phyloP scores from a whole-genome alignment of 2,329 filamentous ascomycete genomes.

The Monosporascus ibericus region DNA sequence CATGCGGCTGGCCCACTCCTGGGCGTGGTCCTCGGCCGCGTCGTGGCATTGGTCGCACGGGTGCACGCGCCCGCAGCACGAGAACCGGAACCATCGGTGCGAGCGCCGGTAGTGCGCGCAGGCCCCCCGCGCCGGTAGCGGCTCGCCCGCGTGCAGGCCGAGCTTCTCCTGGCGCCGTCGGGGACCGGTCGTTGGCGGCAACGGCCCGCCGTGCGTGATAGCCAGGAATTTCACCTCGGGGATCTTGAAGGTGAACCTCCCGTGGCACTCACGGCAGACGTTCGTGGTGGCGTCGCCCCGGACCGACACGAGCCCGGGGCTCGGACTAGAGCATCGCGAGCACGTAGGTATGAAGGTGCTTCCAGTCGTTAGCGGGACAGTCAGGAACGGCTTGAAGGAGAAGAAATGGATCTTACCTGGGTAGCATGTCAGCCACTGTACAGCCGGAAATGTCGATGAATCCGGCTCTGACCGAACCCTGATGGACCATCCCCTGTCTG shows the following conservation, averaged over 20 bases:
- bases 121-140: constrained; percentile 46
- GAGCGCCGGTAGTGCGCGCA: constrained; percentile 54
- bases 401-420: constrained; percentile 38
- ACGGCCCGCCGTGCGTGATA: constrained; percentile 51
- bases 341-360: constrained; percentile 78
- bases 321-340: constrained; percentile 64
- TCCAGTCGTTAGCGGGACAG: background rate
- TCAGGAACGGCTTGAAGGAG: background rate
- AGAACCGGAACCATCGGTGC: constrained; percentile 61
- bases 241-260: constrained; percentile 72
- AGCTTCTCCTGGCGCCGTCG: constrained; percentile 46
- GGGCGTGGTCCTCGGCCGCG: constrained; percentile 59
- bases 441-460: constrained; percentile 74
- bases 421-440: constrained; percentile 68
- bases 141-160: constrained; percentile 50
- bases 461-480: constrained; percentile 66
- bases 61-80: constrained; percentile 53
- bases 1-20: constrained; percentile 81
- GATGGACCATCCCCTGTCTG: constrained; percentile 65
- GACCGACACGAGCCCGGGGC: constrained; percentile 64
- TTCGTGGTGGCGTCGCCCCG: constrained; percentile 68
- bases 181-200: constrained; percentile 33
- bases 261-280: constrained; percentile 73
- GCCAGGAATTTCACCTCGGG: constrained; percentile 73
- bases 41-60: constrained; percentile 74